Base-by-base conservation (phyloP, 441 rosid genomes). In the Croton setiger region DNA sequence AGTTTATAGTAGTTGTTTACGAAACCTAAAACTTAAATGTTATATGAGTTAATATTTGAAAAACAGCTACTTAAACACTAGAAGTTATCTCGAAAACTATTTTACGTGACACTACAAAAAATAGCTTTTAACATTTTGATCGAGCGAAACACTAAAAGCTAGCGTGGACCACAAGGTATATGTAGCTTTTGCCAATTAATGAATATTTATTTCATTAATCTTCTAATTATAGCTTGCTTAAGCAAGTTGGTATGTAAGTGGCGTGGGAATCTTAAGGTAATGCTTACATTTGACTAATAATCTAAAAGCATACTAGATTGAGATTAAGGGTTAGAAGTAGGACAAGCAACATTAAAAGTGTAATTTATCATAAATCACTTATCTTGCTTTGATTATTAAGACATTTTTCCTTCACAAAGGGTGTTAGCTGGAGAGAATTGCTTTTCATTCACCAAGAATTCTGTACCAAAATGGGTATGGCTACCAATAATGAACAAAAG, bases 391-490 rank as follows among this genome's bases (percentile, higher is more conserved):
- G 43, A 36, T 66, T 37, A 14, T 15, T 20, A 39, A 37, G 18
- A 4, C 27, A 13, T 4, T 39, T 51, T 66, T 21, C 5, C 5
- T 37, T 53, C 11, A 14, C 14, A 7, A 37, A 11, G 3, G 10
- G 11, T 11, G 61, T 54, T 70, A 62, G 74, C 63, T 63, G 68
- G 74, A 51, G 66, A 60, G 20, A 69, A 31, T 17, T 23, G 59
- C 41, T 1, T 62, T 52, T 70, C 62, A 71, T 52, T 70, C 62
- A 71, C 64, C 57, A 55, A 71, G 37, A 63, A 64, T 63, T 63
- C 36, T 11, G 45, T 45, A 15, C 49, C 56, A 13, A 45, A 47
- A 63, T 54, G 33, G 56, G 57, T 36, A 33, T 15, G 13, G 45
- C 0, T 63, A 45, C 53, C 62, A 63, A 41, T 13, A 31, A 43